Base-by-base conservation (phyloP, 177 flowering plant species). In the Tripterygium wilfordii region DNA sequence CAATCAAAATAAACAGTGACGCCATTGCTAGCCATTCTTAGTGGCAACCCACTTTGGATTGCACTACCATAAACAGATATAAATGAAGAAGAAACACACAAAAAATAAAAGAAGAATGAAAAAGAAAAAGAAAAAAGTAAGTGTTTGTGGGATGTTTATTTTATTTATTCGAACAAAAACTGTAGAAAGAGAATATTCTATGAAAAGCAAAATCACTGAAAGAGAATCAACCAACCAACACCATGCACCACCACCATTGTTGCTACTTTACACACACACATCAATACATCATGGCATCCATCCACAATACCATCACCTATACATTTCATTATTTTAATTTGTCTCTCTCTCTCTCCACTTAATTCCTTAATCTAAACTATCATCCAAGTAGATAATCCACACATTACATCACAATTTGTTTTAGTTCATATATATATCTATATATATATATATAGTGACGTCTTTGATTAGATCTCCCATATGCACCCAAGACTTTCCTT, bases 11-110 rank as follows among this genome's bases (percentile, higher is more conserved):
- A 8, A 22, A 10, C 17, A 14, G 39, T 56, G 53, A 38, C 17
- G 47, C 37, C 54, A 41, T 17, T 25, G 30, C 23, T 5, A 42
- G 41, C 58, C 58, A 42, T 53, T 44, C 41, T 48, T 57, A 57
- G 62, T 57, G 68, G 55, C 49, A 42, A 53, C 22, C 59, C 58
- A 53, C 55, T 63, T 57, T 51, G 36, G 57, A 56, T 27, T 36
- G 62, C 62, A 46, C 44, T 47, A 28, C n/a, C n/a, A n/a, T n/a
- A n/a, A n/a, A n/a, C n/a, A n/a, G n/a, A n/a, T n/a, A n/a, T n/a
- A n/a, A n/a, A n/a, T n/a, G n/a, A n/a, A n/a, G n/a, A n/a, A n/a
- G n/a, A n/a, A n/a, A n/a, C n/a, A n/a, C n/a, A n/a, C n/a, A n/a
- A n/a, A n/a, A n/a, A n/a, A n/a, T n/a, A n/a, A n/a, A n/a, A n/a